These are phyloP conservation scores for Alternaria arbusti DNA, from an alignment of 2,329 filamentous ascomycete genomes.

Conservation along the genomic window DNA sequence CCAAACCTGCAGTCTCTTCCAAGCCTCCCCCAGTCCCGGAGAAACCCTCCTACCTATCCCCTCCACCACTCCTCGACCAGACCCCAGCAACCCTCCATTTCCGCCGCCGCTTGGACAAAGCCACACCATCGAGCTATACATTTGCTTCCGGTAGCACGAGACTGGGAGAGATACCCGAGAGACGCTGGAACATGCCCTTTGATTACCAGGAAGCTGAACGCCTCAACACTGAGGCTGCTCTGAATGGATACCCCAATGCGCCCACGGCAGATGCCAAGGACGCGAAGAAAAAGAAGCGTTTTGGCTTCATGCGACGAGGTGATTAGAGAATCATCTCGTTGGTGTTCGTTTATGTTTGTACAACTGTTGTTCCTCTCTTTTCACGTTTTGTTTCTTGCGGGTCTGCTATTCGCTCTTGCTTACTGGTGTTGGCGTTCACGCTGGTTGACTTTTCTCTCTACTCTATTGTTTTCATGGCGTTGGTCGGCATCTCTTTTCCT, in stretches of 20 bases:
- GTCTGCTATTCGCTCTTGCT: neutral
- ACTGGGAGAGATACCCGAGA: conserved; percentile 56
- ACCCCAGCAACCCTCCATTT: conserved; percentile 9
- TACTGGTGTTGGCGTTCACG: neutral
- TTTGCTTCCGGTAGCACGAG: conserved; percentile 56
- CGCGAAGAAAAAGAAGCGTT: conserved; percentile 12
- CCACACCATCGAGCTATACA: conserved; percentile 51
- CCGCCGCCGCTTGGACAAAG: conserved; percentile 42
- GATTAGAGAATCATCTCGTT: neutral
- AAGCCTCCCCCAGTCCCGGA: conserved; percentile 5
- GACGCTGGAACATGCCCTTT: conserved; percentile 52
- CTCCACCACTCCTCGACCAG: conserved; percentile 9
- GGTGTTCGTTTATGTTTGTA: conserved; percentile 1
- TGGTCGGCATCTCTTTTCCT: neutral
- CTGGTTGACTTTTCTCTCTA: neutral
- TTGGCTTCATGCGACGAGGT: conserved; percentile 15
- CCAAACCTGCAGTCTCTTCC: conserved; percentile 6
- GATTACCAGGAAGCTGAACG: conserved; percentile 52
- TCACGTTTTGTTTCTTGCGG: neutral
- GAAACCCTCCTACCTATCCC: conserved; percentile 10
- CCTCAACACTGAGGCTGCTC: conserved; percentile 49
- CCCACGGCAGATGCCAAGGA: conserved; percentile 10
- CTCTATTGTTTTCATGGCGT: neutral
- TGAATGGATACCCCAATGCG: conserved; percentile 12
- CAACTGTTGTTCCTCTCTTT: neutral